phyloP scores from a whole-genome alignment of 345 rosid genomes.

The Salix arbutifolia region DNA sequence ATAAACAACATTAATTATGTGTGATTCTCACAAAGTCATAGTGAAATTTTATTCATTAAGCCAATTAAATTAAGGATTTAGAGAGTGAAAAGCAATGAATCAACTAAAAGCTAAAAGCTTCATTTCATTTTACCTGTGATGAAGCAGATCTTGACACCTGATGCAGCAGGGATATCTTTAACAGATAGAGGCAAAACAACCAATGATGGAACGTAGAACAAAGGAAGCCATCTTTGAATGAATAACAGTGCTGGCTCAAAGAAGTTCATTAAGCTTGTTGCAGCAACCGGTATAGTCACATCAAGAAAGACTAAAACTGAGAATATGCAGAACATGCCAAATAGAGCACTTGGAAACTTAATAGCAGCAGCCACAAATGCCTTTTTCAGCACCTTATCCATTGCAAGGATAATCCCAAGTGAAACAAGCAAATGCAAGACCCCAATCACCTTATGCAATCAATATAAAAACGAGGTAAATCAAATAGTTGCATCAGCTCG shows the following conservation, averaged over 20 bases:
- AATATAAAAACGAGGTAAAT: background rate
- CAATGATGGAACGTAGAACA: slow-evolving; percentile 89
- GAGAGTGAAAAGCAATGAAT: too few species aligned
- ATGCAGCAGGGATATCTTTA: slow-evolving; percentile 86
- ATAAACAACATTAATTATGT: background rate
- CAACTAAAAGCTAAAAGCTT: background rate
- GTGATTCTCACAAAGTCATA: background rate
- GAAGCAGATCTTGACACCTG: slow-evolving; percentile 83
- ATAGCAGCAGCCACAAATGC: slow-evolving; percentile 84
- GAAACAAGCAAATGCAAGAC: slow-evolving; percentile 64
- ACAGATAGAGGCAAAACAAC: slow-evolving; percentile 89
- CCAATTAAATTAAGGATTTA: background rate
- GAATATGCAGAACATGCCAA: slow-evolving; percentile 97
- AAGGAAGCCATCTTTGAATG: slow-evolving; percentile 93
- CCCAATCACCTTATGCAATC: slow-evolving; percentile 48
- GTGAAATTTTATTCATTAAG: background rate
- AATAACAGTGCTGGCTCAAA: slow-evolving; percentile 80
- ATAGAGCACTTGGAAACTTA: slow-evolving; percentile 90
- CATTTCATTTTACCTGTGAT: slow-evolving; percentile 44
- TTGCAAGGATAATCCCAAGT: slow-evolving; percentile 77
- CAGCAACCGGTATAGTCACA: slow-evolving; percentile 59
- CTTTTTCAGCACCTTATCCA: slow-evolving; percentile 61
- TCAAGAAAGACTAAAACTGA: slow-evolving; percentile 66
- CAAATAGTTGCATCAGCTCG: background rate
- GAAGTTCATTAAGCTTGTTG: slow-evolving; percentile 61